Base-by-base conservation (phyloP, 257 asterid genomes). In the Echium plantagineum region DNA sequence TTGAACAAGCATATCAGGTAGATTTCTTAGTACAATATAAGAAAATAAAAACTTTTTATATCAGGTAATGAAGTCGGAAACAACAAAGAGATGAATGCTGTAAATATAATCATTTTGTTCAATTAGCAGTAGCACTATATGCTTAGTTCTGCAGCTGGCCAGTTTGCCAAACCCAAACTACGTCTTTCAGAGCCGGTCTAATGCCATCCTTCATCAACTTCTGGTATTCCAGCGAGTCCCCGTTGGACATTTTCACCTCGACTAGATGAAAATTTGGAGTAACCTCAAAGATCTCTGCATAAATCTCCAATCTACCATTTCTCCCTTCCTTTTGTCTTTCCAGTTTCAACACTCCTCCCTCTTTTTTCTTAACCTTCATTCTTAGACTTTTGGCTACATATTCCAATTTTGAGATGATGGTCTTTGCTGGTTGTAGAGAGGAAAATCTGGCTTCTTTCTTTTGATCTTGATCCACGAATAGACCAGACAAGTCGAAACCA, bases 111-210 rank as follows among this genome's bases (percentile, higher is more conserved):
- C 26, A 1, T 28, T 19, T 53, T 54, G 61, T 16, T 20, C 59
- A 22, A 42, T 17, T 35, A 31, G 59, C 32, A 28, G 0, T 57
- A 70, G 61, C 24, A 75, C 62, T 35, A 71, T 35, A 71, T 10
- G 49, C 49, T 66, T 18, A 55, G 2, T 59, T 19, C 17, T 32
- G 74, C 21, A 70, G 73, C 56, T 73, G 76, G 15, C 74, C 82
- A 19, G 84, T 86, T 72, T 82, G 91, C 95, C 89, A 84, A 52
- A 90, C 64, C 94, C 96, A 87, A 26, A 87, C 84, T 56, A 84
- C 77, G 69, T 87, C 96, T 59, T 80, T 62, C 66, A 89, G 52
- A 2, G 75, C 78, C 19, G 94, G 94, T 71, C 87, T 73, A 47
- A 84, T 56, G 8, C 74, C 86, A 69, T 70, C 57, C 69, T 80